Conservation (phyloP, 1,284 basidiomycete genomes). For the Porogramme epimiltina region DNA sequence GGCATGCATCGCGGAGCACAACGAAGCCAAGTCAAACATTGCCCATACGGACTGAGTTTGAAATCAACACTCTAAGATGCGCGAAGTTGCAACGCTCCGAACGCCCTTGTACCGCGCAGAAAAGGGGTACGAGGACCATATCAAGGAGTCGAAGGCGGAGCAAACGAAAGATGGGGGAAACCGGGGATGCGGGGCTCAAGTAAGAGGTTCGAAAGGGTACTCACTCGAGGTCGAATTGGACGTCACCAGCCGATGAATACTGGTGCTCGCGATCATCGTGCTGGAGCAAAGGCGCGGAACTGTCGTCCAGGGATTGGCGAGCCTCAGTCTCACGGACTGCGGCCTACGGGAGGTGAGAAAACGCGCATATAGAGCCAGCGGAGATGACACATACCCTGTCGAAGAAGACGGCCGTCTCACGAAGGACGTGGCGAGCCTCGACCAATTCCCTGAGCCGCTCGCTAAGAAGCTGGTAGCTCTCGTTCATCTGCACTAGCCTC, state of each 20-base stretch:
- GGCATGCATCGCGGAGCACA: too few species aligned
- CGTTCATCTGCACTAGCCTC: slow-evolving; percentile 90
- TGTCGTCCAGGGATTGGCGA: slow-evolving; percentile 91
- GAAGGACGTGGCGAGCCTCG: slow-evolving; percentile 91
- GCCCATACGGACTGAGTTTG: too few species aligned
- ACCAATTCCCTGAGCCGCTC: slow-evolving; percentile 87
- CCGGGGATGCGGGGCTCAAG: background rate
- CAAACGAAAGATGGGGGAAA: slow-evolving; percentile 1
- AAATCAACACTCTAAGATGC: too few species aligned
- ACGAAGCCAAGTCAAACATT: too few species aligned
- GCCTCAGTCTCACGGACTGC: slow-evolving; percentile 81
- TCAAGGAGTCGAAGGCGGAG: too few species aligned
- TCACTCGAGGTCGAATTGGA: slow-evolving; percentile 87
- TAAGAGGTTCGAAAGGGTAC: slow-evolving; percentile 25
- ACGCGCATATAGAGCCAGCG: background rate
- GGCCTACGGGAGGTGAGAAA: slow-evolving; percentile 51
- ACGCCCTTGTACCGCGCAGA: too few species aligned
- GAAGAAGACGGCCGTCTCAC: slow-evolving; percentile 97
- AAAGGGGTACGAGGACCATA: too few species aligned
- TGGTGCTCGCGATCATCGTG: slow-evolving; percentile 85
- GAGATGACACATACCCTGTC: slow-evolving; percentile 60
- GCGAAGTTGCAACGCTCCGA: too few species aligned
- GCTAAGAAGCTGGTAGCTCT: slow-evolving; percentile 88
- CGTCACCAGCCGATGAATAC: slow-evolving; percentile 45
- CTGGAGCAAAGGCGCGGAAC: slow-evolving; percentile 88